These are phyloP conservation scores for Pythium scleroteichum DNA, from an alignment of 352 stramenopile genomes.

Conservation along the genomic window DNA sequence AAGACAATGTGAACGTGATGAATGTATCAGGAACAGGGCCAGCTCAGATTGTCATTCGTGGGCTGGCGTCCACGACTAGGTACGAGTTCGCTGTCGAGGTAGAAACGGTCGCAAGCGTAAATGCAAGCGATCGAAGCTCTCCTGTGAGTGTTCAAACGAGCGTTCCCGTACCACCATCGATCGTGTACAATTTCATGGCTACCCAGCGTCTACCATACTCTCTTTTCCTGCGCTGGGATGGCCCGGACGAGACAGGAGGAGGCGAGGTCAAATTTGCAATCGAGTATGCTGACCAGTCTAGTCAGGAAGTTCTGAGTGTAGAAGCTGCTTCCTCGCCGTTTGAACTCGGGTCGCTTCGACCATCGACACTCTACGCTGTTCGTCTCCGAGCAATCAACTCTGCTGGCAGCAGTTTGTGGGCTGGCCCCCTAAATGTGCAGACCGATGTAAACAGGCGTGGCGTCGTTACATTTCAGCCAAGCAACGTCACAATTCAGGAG, in stretches of 20 bases:
- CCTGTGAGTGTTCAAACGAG: slow-evolving; percentile 28
- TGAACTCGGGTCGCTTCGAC: slow-evolving; percentile 29
- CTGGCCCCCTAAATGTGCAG: slow-evolving; percentile 18
- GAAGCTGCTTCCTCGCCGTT: slow-evolving; percentile 8
- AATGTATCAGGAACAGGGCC: slow-evolving; percentile 23
- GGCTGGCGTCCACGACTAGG: slow-evolving; percentile 30
- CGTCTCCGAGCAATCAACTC: slow-evolving; percentile 39
- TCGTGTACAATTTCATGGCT: slow-evolving; percentile 37
- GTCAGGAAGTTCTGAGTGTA: not conserved
- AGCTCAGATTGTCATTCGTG: slow-evolving; percentile 26
- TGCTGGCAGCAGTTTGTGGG: slow-evolving; percentile 43
- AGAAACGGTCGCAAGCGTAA: slow-evolving; percentile 29
- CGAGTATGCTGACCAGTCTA: slow-evolving; percentile 24
- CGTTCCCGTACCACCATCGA: slow-evolving; percentile 37
- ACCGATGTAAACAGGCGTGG: slow-evolving; percentile 56
- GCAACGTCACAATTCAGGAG: slow-evolving; percentile 38
- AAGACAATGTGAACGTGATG: slow-evolving; percentile 36
- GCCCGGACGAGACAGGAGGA: slow-evolving; percentile 43
- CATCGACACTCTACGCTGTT: slow-evolving; percentile 42
- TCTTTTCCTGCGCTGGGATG: slow-evolving; percentile 40
- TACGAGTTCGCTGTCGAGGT: slow-evolving; percentile 42
- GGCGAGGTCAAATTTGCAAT: slow-evolving; percentile 40
- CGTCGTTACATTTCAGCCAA: slow-evolving; percentile 28
- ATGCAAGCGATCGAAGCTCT: slow-evolving; percentile 39
- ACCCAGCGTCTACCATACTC: slow-evolving; percentile 30